Evolutionary conservation across 495 filamentous ascomycete species (phyloP).

Genomic region (Aspergillus steynii): DNA sequence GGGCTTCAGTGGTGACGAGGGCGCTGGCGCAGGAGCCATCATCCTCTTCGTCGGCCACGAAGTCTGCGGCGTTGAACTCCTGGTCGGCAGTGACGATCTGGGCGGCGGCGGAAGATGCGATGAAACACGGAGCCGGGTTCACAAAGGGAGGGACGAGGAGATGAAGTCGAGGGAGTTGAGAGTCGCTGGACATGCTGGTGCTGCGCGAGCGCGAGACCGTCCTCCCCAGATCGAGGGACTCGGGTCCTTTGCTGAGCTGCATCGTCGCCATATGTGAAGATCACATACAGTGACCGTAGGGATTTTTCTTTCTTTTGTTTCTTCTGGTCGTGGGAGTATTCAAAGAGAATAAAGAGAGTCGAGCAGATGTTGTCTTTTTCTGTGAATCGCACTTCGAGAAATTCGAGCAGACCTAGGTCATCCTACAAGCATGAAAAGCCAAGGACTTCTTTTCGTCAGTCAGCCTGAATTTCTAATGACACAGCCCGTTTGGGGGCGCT

Average conservation of each 20-base stretch:
- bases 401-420: constrained; percentile 3
- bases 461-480: not conserved
- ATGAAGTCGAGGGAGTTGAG: constrained; percentile 39
- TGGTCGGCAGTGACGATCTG: constrained; percentile 90
- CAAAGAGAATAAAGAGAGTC: not conserved
- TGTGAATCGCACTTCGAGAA: too few species aligned
- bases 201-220: constrained; percentile 43
- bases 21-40: constrained; percentile 57
- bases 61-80: constrained; percentile 66
- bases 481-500: constrained; percentile 16
- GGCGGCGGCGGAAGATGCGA: constrained; percentile 83
- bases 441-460: constrained; percentile 10
- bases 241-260: constrained; percentile 38
- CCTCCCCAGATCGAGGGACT: constrained; percentile 34
- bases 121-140: constrained; percentile 80
- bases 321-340: constrained; percentile 5
- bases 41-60: constrained; percentile 63
- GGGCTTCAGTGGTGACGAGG: constrained; percentile 71
- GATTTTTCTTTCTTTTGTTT: not conserved
- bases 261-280: constrained; percentile 18
- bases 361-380: not conserved
- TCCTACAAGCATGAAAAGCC: constrained; percentile 8
- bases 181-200: constrained; percentile 48
- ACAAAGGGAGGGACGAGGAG: constrained; percentile 67
- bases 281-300: constrained; percentile 9